A percentile compares a stretch with the other conserved stretches of the same genome.
These are phyloP conservation scores for Penicillium chermesinum DNA, from an alignment of 495 filamentous ascomycete species.

Conservation along the genomic window DNA sequence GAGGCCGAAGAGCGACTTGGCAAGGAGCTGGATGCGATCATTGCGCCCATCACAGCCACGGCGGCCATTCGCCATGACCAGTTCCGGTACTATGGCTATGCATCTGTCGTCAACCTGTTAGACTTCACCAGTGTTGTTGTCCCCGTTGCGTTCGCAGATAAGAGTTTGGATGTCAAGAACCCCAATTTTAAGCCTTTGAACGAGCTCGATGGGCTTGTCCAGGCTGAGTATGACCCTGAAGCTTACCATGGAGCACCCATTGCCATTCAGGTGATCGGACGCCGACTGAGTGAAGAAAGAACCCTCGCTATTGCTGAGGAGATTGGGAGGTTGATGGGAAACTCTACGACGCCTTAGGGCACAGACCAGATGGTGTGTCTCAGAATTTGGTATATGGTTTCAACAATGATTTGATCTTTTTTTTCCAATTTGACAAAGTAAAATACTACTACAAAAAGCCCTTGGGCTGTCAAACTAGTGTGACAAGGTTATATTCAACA, in stretches of 20 bases:
- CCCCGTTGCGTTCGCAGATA: conserved; percentile 43
- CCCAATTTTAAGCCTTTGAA: conserved; percentile 26
- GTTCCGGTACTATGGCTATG: conserved; percentile 35
- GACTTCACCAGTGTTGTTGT: conserved; percentile 42
- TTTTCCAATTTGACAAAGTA: neutral
- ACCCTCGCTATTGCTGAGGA: conserved; percentile 33
- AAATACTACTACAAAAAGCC: neutral
- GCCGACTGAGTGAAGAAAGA: conserved; percentile 47
- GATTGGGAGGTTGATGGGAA: conserved; percentile 5
- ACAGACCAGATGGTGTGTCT: no score
- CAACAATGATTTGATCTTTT: neutral
- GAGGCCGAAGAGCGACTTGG: conserved; percentile 22
- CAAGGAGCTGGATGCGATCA: conserved; percentile 38
- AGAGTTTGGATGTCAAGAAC: conserved; percentile 24
- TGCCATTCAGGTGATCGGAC: conserved; percentile 43
- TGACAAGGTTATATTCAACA: conserved; percentile 13
- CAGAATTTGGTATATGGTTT: no score
- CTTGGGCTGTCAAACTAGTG: neutral
- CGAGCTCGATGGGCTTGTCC: conserved; percentile 22
- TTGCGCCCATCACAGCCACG: conserved; percentile 48
- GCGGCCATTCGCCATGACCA: conserved; percentile 31
- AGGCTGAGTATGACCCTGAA: conserved; percentile 38
- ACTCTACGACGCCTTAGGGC: conserved; percentile 3
- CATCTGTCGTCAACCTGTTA: conserved; percentile 36
- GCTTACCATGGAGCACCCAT: conserved; percentile 45